phyloP scores from a whole-genome alignment of 2,329 filamentous ascomycete species.

The Aspergillus hiratsukae region DNA sequence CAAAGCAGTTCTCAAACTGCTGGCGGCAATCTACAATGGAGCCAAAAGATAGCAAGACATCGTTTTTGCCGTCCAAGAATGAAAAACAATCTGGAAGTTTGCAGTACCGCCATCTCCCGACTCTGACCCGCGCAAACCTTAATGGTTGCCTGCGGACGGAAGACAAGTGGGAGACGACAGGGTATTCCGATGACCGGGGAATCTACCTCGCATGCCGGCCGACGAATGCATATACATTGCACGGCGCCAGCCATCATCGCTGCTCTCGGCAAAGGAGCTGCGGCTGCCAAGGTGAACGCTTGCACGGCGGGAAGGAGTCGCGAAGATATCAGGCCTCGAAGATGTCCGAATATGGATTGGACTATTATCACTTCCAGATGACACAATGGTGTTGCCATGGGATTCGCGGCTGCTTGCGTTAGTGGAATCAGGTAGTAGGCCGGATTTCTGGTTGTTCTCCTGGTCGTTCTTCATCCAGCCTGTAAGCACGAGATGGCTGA shows the following conservation, averaged over 20 bases:
- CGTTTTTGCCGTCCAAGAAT: not conserved
- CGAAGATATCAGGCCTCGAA: conserved; percentile 5
- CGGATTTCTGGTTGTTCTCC: conserved; percentile 1
- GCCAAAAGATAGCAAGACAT: not conserved
- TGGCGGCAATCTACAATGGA: not conserved
- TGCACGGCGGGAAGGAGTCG: conserved; percentile 12
- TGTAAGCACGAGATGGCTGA: conserved; percentile 17
- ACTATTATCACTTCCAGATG: conserved; percentile 1
- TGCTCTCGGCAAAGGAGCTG: conserved; percentile 1
- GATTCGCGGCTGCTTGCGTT: not conserved
- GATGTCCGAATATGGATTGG: conserved; percentile 1
- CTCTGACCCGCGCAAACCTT: not conserved
- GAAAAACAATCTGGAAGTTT: not conserved
- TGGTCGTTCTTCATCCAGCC: conserved; percentile 16
- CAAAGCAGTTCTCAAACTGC: not conserved
- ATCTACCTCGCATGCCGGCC: conserved; percentile 1
- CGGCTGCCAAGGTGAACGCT: conserved; percentile 4
- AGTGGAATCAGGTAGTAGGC: not conserved
- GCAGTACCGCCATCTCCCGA: not conserved
- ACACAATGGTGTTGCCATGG: conserved; percentile 2
- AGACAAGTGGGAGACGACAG: conserved; percentile 20
- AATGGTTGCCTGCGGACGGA: conserved; percentile 5
- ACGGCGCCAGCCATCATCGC: conserved; percentile 9
- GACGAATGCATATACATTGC: conserved; percentile 10
- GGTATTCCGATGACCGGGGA: conserved; percentile 17